phyloP scores from a whole-genome alignment of 179 eudicot species.

The Corrigiola litoralis region DNA sequence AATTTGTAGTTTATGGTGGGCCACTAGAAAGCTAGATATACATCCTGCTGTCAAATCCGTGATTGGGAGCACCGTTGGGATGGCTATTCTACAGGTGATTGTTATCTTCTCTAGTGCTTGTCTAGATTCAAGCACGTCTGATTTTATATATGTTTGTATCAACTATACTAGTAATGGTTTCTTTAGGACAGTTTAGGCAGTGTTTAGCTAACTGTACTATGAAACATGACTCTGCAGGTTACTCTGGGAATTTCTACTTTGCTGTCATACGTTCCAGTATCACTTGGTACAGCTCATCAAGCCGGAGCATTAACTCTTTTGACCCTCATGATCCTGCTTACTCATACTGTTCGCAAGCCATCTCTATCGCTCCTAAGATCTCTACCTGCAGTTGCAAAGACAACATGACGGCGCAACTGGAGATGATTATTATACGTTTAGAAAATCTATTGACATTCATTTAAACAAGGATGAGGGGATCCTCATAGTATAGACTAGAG shows the following conservation, averaged over 20 bases:
- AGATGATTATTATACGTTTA: no score
- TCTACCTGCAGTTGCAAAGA: constrained; percentile 54
- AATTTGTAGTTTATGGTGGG: constrained; percentile 71
- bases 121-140: no score
- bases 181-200: background rate
- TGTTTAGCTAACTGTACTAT: background rate
- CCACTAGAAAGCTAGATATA: constrained; percentile 71
- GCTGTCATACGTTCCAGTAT: constrained; percentile 83
- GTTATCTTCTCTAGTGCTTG: background rate
- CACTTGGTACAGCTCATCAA: constrained; percentile 95
- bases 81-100: constrained; percentile 88
- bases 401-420: no score
- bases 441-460: no score
- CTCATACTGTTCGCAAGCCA: constrained; percentile 81
- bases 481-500: no score
- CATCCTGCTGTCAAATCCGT: constrained; percentile 80
- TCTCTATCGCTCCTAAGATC: constrained; percentile 60
- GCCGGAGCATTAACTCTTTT: constrained; percentile 87
- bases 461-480: no score
- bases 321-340: constrained; percentile 71
- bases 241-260: constrained; percentile 82
- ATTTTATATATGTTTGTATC: no score
- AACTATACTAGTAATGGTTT: background rate
- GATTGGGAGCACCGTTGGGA: constrained; percentile 74
- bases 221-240: constrained; percentile 47